Evolutionary conservation across 1,284 basidiomycete species (phyloP), one percentile per base, ranked within the genome.

Genomic region (Ustilago crameri): DNA sequence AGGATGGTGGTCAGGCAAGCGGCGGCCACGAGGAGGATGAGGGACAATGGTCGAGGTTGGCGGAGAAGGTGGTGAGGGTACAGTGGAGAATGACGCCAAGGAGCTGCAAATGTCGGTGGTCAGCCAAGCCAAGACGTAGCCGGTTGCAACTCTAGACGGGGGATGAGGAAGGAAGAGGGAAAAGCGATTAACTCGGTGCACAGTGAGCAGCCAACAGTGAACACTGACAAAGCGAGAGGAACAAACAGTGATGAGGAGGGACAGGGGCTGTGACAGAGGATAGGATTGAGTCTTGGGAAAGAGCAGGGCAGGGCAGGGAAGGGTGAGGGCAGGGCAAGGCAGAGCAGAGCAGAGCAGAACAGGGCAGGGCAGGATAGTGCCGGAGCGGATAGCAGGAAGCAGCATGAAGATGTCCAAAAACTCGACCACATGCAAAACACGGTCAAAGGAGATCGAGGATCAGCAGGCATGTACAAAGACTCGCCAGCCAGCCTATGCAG

Each of bases 81-180:
- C 24, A 32, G 50, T 27, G 27, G 40, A 26, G 38, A 51, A 41
- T 10, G 38, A 27, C n/a, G 24, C 26, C 14, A 17, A 18, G 32
- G 37, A n/a, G 47, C 17, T 23, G 34, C n/a, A 12, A 47, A 14
- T 18, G 30, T 22, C 15, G 47, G 22, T 49, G 47, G 47, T 48
- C 12, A 26, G 46, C 34, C 35, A 38, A 46, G 44, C 44, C 44
- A 32, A 46, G 44, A 44, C 3, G 17, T 15, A 30, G 30, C 30
- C 30, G 30, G 12, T 37, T 37, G 35, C 35, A 37, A 37, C 35
- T 37, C 35, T 5, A 37, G n/a, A 9, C 35, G 30, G n/a, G 17
- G 27, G 30, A 32, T 23, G 23, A 30, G 30, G 27, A 22, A 15
- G 27, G 38, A 20, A 24, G 15, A 37, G n/a, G 49, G 27, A 34